Conservation (phyloP, 345 rosid species). For the Hibiscus trionum region DNA sequence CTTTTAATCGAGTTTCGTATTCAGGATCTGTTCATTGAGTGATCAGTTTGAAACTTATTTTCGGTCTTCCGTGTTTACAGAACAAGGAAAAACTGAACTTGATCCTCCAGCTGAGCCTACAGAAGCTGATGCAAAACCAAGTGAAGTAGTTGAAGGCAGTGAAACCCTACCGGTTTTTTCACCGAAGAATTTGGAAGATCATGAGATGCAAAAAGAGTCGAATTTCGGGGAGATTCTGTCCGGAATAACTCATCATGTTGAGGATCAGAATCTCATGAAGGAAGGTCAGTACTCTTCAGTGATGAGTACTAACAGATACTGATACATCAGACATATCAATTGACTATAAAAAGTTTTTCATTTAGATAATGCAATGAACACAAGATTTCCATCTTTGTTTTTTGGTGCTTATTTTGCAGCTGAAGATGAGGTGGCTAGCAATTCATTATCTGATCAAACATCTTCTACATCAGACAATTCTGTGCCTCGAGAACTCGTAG, state of each 20-base stretch:
- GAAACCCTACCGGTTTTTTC: conserved; percentile 7
- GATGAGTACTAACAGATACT: not conserved
- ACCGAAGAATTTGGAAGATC: conserved; percentile 8
- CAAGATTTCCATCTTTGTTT: not conserved
- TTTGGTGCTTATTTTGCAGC: not conserved
- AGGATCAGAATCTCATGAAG: conserved; percentile 14
- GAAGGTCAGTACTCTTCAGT: conserved; percentile 23
- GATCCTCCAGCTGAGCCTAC: conserved; percentile 15
- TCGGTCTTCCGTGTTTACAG: conserved; percentile 10
- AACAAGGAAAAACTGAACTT: conserved; percentile 17
- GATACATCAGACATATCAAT: not conserved
- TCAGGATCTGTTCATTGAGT: not conserved
- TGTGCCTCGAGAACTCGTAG: conserved; percentile 14
- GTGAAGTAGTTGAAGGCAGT: conserved; percentile 13
- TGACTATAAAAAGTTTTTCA: not conserved
- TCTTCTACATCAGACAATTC: conserved; percentile 9
- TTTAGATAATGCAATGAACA: conserved; percentile 4
- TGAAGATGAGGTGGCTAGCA: not conserved
- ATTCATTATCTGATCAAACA: conserved; percentile 2
- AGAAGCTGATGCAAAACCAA: conserved; percentile 13
- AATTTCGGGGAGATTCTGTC: conserved; percentile 2
- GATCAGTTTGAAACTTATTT: not conserved
- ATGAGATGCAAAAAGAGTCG: conserved; percentile 6
- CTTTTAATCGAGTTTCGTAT: not conserved
- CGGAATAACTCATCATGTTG: conserved; percentile 8